Evolutionary conservation across 768 basidiomycete genomes (phyloP), one percentile per base, ranked within the genome.

Genomic region (Suillus hirtellus): DNA sequence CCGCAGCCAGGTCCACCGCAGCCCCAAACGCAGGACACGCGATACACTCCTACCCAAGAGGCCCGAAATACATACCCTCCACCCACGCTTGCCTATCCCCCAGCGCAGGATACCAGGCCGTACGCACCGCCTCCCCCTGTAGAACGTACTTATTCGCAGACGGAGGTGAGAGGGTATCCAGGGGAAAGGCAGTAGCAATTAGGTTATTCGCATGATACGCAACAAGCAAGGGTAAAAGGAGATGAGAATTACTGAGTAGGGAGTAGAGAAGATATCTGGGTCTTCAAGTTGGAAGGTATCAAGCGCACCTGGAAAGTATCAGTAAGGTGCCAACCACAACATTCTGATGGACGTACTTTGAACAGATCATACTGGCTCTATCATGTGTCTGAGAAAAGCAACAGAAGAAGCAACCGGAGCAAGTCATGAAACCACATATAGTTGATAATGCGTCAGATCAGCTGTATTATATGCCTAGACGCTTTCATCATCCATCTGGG

Each of bases 1-100:
- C 64, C 61, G 38, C 65, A 70, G 31, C 63, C 64, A 17, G 59
- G 64, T 59, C 54, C 64, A n/a, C 73, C 67, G 6, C 75, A 72
- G 54, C 59, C 66, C 19, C 69, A 74, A 34, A 15, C 63, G 21
- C 76, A 77, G 11, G 54, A 55, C 12, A 37, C 54, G 37, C 54
- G 54, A 2, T 56, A 56, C 9, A 56, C 37, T 2, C 37, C 55
- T 4, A 40, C 21, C 9, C 21, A 38, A 24, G 37, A 56, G 24
- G 15, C 55, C 1, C 15, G 37, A 38, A 56, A 56, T 5, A 40
- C 55, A 15, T 56, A 38, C 14, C 55, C 55, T 21, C 55, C 37
- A 3, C 37, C 54, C 14, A 21, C 54, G 1, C 35, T 35, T 9
- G 21, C 55, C 12, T 49, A 56, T 9, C 35, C 35, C 3, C 68